Evolutionary conservation across 106 monocot species (phyloP), one percentile per base, ranked within the genome.

Genomic region (Acanthochlamys bracteata): DNA sequence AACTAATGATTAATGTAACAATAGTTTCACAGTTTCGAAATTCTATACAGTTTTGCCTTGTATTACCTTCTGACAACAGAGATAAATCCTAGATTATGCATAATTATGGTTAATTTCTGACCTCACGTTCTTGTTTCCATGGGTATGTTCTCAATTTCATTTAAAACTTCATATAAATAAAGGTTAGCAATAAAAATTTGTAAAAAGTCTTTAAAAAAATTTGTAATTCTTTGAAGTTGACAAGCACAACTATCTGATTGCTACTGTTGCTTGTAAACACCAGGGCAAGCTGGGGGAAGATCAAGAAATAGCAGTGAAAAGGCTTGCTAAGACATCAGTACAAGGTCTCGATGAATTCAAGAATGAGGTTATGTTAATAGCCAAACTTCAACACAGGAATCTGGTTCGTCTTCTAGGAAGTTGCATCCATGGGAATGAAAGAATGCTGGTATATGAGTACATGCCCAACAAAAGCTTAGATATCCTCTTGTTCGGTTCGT

Each of bases 311-410:
- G 70, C 70, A 39, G 61, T 71, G 16, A 71, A 71, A 23, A 71
- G 61, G 14, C 61, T 71, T 4, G 27, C 70, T 0, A 62, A 53
- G 12, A 71, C 27, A 20, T 71, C 70, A 7, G 14, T 61, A 52
- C 70, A 61, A 42, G 70, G 70, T 6, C 61, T 54, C 7, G 61
- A 61, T 23, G 70, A 72, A 55, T 72, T 72, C 56, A 72, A 72
- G 64, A 72, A 64, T 17, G 72, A 72, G 33, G 56, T 72, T n/a
- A 57, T 24, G n/a, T 19, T 64, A 15, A 72, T 72, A 4, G 72
- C 72, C 0, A 72, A 72, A 25, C 45, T 72, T 24, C 72, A 72
- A 14, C 72, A 72, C 13, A 39, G 72, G 41, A 72, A 72, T 27
- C 64, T 72, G 8, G 72, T 72, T 26, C 42, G 72, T 7, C 23